A percentile compares a stretch with the other conserved stretches of the same genome.
Conservation (phyloP, 164 flowering plant species). For the Aristolochia fimbriata region DNA sequence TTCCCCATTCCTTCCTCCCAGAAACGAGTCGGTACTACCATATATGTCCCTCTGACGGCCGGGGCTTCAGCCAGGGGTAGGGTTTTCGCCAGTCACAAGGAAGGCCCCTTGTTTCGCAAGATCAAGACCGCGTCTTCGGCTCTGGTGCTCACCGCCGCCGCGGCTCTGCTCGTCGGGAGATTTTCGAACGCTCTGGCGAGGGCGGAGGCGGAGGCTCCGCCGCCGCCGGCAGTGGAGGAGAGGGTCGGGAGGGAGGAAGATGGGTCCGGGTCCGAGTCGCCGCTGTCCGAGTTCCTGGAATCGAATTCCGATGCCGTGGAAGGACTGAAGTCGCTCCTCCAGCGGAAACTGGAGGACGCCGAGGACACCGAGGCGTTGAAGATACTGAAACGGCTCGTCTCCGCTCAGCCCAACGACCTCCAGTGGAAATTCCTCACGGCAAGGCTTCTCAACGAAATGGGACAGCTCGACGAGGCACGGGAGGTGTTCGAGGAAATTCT, state of each 20-base stretch:
- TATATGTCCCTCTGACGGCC: slow-evolving; percentile 2
- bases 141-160: slow-evolving; percentile 27
- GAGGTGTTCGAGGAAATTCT: slow-evolving; percentile 65
- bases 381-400: slow-evolving; percentile 30
- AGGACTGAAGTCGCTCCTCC: slow-evolving; percentile 37
- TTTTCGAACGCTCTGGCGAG: slow-evolving; percentile 24
- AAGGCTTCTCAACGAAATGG: slow-evolving; percentile 49
- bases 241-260: not conserved
- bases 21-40: slow-evolving; percentile 1
- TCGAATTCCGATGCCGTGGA: slow-evolving; percentile 41
- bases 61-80: not conserved
- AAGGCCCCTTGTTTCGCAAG: slow-evolving; percentile 5
- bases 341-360: slow-evolving; percentile 50
- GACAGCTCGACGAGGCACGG: slow-evolving; percentile 38
- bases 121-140: slow-evolving; percentile 24
- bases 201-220: slow-evolving; percentile 39
- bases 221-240: slow-evolving; percentile 14
- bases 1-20: not conserved
- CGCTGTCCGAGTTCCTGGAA: slow-evolving; percentile 38
- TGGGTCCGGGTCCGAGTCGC: slow-evolving; percentile 30
- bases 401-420: slow-evolving; percentile 41
- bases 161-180: slow-evolving; percentile 20
- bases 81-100: slow-evolving; percentile 1
- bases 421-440: slow-evolving; percentile 72
- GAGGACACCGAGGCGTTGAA: slow-evolving; percentile 58